Percentiles rank a stretch among this genome's conserved stretches.
Evolutionary conservation across 1,284 basidiomycete species (phyloP).

Genomic region (Anthracocystis setariae): DNA sequence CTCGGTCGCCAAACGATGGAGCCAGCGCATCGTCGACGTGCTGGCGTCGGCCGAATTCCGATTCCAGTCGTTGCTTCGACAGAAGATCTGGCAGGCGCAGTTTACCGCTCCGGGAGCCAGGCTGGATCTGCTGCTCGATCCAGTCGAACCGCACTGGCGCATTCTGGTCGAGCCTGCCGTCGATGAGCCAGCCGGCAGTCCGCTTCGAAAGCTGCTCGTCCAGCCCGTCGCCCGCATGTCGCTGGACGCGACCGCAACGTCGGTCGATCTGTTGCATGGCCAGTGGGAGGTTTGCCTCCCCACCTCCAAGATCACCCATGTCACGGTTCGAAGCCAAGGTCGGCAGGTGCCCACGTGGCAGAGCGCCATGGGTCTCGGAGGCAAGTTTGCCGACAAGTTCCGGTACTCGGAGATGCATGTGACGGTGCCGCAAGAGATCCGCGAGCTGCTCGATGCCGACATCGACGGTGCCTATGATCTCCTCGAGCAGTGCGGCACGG

Average conservation of each 20-base stretch:
- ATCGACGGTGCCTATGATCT: constrained; percentile 83
- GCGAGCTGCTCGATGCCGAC: constrained; percentile 77
- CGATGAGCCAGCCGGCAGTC: constrained; percentile 80
- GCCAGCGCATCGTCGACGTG: constrained; percentile 76
- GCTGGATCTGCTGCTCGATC: constrained; percentile 81
- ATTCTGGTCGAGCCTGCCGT: constrained; percentile 74
- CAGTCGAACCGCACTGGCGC: constrained; percentile 86
- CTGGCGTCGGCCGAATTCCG: constrained; percentile 68
- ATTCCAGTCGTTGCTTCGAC: constrained; percentile 70
- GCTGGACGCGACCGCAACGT: constrained; percentile 57
- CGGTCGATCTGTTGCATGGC: constrained; percentile 74
- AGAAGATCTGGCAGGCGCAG: constrained; percentile 84
- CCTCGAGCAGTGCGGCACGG: constrained; percentile 86
- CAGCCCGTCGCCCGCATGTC: constrained; percentile 82
- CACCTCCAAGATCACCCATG: constrained; percentile 71
- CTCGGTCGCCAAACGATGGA: constrained; percentile 76
- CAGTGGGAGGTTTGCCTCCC: constrained; percentile 86
- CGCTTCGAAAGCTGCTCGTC: constrained; percentile 79
- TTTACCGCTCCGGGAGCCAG: constrained; percentile 79
- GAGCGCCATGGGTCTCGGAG: constrained; percentile 80
- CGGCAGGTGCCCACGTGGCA: constrained; percentile 86
- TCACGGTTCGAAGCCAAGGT: constrained; percentile 77
- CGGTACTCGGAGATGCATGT: constrained; percentile 79
- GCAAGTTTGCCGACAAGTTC: constrained; percentile 75
- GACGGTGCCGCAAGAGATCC: constrained; percentile 72